phyloP scores from a whole-genome alignment of 2,329 filamentous ascomycete genomes.

The Colletotrichum higginsianum region DNA sequence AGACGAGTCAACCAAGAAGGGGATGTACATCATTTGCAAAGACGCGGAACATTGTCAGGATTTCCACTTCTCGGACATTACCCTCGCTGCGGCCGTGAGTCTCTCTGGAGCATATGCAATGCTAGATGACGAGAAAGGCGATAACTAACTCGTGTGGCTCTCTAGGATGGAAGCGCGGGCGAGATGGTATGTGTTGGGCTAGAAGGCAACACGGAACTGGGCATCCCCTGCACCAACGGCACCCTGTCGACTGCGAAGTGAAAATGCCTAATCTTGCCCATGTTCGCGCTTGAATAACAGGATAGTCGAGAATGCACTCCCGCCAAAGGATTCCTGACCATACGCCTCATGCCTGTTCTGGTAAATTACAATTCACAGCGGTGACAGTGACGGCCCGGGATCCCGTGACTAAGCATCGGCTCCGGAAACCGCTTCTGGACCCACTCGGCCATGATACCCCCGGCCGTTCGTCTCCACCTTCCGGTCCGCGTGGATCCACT shows the following conservation, averaged over 20 bases:
- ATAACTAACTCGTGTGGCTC: background rate
- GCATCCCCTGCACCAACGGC: conserved; percentile 32
- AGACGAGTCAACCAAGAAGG: conserved; percentile 26
- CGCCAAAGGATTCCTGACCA: too few relatives aligned
- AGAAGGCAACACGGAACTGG: conserved; percentile 13
- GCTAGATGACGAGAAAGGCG: background rate
- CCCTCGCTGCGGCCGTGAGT: conserved; percentile 19
- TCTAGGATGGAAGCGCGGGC: conserved; percentile 21
- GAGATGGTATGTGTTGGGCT: conserved; percentile 30
- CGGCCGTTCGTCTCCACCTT: background rate
- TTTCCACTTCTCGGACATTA: conserved; percentile 28
- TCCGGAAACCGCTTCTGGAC: background rate
- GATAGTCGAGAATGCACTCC: background rate
- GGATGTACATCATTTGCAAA: conserved; percentile 30
- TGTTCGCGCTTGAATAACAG: too few relatives aligned
- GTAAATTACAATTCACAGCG: background rate
- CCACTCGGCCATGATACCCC: conserved; percentile 3
- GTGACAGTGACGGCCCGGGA: background rate
- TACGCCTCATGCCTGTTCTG: too few relatives aligned
- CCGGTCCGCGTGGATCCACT: conserved; percentile 3
- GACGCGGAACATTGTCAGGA: conserved; percentile 31
- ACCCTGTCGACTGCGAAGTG: conserved; percentile 11
- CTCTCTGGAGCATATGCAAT: background rate
- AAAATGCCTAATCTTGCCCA: background rate
- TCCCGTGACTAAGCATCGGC: background rate